These are phyloP conservation scores for Paecilomyces fulvus DNA, from an alignment of 2,329 filamentous ascomycete species.

Conservation along the genomic window DNA sequence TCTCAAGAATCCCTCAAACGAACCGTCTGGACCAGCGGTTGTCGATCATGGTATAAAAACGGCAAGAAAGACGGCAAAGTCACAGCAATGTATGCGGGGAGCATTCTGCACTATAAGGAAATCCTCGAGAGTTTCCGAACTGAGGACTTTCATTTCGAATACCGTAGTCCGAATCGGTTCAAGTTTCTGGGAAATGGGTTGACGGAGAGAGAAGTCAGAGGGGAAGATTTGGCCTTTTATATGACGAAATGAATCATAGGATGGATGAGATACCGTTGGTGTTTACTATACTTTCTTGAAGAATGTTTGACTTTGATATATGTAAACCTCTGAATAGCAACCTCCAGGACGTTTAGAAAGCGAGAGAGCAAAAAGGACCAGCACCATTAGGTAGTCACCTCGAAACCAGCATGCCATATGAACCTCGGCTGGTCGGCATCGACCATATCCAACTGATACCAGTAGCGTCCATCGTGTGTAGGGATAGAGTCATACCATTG, in stretches of 20 bases:
- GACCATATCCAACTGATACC: background rate
- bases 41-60: conserved; percentile 11
- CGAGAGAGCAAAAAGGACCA: background rate
- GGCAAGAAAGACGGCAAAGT: conserved; percentile 2
- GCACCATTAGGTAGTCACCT: background rate
- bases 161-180: background rate
- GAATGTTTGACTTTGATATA: no score
- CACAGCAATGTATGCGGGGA: background rate
- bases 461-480: background rate
- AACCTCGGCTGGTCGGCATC: background rate
- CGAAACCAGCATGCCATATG: background rate
- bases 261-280: no score
- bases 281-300: no score
- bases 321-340: no score
- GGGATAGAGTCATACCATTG: no score
- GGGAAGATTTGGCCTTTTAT: background rate
- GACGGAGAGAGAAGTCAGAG: background rate
- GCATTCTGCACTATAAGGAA: background rate
- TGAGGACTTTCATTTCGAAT: background rate
- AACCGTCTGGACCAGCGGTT: conserved; percentile 10
- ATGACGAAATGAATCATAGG: background rate
- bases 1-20: conserved; percentile 11
- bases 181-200: background rate
- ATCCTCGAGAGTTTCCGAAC: background rate
- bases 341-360: no score